phyloP scores from a whole-genome alignment of 1,284 basidiomycete genomes.

The Boletus smithii region DNA sequence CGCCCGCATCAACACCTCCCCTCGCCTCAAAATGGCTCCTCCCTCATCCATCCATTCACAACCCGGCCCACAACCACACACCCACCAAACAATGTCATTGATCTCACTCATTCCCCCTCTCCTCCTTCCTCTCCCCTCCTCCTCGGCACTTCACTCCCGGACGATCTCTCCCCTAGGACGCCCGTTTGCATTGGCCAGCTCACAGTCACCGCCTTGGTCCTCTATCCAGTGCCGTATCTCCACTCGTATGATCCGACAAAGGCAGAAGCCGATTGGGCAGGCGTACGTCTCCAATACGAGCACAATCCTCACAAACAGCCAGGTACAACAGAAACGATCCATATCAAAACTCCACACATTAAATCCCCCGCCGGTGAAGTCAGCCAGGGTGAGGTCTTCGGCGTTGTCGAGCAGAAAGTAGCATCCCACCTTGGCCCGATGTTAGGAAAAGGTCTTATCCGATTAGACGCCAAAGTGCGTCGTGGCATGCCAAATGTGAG shows the following conservation, averaged over 20 bases:
- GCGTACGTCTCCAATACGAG: conserved; percentile 74
- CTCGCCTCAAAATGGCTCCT: conserved; percentile 19
- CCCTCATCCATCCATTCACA: conserved; percentile 15
- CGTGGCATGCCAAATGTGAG: conserved; percentile 61
- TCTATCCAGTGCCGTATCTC: conserved; percentile 81
- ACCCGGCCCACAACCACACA: conserved; percentile 21
- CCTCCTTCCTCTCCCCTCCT: conserved; percentile 49
- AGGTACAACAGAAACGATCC: conserved; percentile 69
- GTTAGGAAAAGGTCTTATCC: conserved; percentile 77
- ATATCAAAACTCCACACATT: conserved; percentile 68
- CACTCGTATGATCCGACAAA: conserved; percentile 43
- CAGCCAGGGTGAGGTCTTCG: conserved; percentile 65
- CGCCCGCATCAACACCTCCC: conserved; percentile 22
- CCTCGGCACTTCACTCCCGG: conserved; percentile 36
- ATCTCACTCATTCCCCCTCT: conserved; percentile 72
- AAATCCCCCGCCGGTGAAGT: conserved; percentile 50
- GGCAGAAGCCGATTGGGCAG: conserved; percentile 65
- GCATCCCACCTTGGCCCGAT: conserved; percentile 77
- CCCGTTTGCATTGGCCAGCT: conserved; percentile 89
- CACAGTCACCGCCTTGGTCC: conserved; percentile 74
- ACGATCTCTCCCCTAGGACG: conserved; percentile 66
- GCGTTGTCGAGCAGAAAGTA: conserved; percentile 81
- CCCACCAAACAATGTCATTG: conserved; percentile 56
- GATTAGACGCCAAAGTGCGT: conserved; percentile 77
- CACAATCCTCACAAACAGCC: conserved; percentile 52